phyloP scores from a whole-genome alignment of 768 basidiomycete genomes.

The Mycena venus region DNA sequence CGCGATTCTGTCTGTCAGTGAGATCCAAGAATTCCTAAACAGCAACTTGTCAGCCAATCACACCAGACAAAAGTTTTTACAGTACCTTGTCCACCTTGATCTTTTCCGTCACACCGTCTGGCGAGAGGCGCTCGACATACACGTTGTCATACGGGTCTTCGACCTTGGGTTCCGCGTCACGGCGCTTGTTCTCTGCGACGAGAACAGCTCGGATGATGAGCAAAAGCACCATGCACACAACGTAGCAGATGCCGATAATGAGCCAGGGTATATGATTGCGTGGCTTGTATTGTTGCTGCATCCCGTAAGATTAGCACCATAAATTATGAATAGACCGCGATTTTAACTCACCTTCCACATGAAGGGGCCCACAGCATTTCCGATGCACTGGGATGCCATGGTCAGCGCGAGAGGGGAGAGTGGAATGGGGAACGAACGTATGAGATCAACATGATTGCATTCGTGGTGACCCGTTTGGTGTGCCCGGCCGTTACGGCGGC shows the following conservation, averaged over 20 bases:
- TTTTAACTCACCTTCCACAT: too few relatives aligned
- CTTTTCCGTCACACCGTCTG: conserved; percentile 61
- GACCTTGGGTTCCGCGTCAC: conserved; percentile 65
- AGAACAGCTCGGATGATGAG: conserved; percentile 71
- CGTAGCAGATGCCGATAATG: conserved; percentile 72
- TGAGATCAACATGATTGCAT: conserved; percentile 80
- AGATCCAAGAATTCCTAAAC: conserved; percentile 17
- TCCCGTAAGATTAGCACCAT: too few relatives aligned
- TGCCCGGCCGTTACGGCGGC: too few relatives aligned
- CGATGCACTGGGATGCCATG: too few relatives aligned
- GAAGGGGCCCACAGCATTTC: too few relatives aligned
- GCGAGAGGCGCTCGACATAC: conserved; percentile 65
- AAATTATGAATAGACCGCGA: too few relatives aligned
- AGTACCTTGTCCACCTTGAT: conserved; percentile 80
- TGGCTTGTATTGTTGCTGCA: conserved; percentile 8
- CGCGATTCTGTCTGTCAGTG: conserved; percentile 14
- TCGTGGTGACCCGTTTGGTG: conserved; percentile 78
- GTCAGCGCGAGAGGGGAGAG: neutral
- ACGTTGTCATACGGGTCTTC: conserved; percentile 71
- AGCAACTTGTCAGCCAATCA: neutral
- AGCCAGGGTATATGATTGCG: conserved; percentile 84
- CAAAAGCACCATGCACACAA: conserved; percentile 65
- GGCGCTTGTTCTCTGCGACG: conserved; percentile 68
- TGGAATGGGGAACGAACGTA: conserved; percentile 57
- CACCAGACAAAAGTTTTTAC: conserved; percentile 48